Base-by-base conservation (phyloP, 192 early-diverging fungal genomes). In the Hyaloraphidium curvatum region DNA sequence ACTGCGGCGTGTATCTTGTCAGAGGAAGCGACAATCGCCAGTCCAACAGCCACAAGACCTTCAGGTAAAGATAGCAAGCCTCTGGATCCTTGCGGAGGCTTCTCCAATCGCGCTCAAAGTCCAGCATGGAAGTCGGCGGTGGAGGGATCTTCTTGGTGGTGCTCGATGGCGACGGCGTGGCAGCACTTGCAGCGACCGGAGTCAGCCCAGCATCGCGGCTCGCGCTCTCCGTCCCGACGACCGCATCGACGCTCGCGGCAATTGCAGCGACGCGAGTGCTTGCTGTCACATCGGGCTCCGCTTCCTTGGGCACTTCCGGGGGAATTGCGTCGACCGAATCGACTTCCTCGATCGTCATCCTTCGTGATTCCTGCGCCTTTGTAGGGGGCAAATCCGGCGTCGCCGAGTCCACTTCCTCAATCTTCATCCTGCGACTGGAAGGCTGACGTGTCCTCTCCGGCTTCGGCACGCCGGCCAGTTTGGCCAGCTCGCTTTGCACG, bases 101-200 rank as follows among this genome's bases (percentile, higher is more conserved):
- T 54, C 76, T 78, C 81, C 82, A 86, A 48, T 82, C 77, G 3
- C 78, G 62, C 51, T 83, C 76, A 56, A 85, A 83, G 41, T 86
- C 83, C 56, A 64, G 69, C 43, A 75, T 75, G 11, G 73, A 70
- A 51, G 0, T 59, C 33, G 53, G 17, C 48, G 51, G 55, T 23
- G 59, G 21, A 2, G 51, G 3, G 53, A 22, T 30, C 35, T 40
- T 19, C 16, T 21, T 11, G 30, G 30, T 9, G 31, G 39, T 23
- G 17, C 39, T 28, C 31, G 35, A 7, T n/a, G 31, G 9, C 2
- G 29, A 35, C 37, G 54, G 28, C 2, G 37, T 25, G 21, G 50
- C 22, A 3, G 27, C 16, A 3, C 1, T 50, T 30, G 52, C 16
- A 3, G 48, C 48, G 26, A 33, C 17, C 33, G 39, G 33, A 21